phyloP scores from a whole-genome alignment of 1,139 yeast genomes.

The Blastobotrys elegans region DNA sequence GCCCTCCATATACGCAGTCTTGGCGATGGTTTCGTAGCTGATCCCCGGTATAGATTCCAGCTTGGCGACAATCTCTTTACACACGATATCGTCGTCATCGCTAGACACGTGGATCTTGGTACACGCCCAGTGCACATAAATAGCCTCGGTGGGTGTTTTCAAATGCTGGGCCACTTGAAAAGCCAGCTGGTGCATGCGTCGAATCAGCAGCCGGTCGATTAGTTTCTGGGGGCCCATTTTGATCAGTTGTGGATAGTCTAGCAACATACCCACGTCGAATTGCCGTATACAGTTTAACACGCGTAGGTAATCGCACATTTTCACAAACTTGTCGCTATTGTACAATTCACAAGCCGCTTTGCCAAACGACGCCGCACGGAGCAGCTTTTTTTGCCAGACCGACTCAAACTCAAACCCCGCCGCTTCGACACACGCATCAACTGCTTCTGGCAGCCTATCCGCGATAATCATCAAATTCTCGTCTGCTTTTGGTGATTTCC shows the following conservation, averaged over 20 bases:
- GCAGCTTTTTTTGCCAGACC: constrained; percentile 70
- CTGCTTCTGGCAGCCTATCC: constrained; percentile 53
- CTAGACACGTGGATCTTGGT: constrained; percentile 53
- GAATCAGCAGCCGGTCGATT: constrained; percentile 52
- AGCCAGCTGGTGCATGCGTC: constrained; percentile 61
- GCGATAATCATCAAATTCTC: constrained; percentile 60
- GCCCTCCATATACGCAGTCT: constrained; percentile 80
- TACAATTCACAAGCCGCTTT: constrained; percentile 58
- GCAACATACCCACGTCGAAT: constrained; percentile 59
- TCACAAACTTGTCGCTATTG: constrained; percentile 58
- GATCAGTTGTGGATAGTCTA: constrained; percentile 52
- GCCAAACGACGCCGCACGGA: constrained; percentile 84
- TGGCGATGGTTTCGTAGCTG: constrained; percentile 61
- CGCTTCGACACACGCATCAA: constrained; percentile 66
- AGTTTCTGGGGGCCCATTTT: constrained; percentile 43
- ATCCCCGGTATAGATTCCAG: constrained; percentile 40
- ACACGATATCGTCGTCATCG: constrained; percentile 56
- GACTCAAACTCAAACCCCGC: constrained; percentile 75
- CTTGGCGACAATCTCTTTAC: constrained; percentile 45
- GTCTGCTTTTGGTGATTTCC: constrained; percentile 77
- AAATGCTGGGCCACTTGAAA: constrained; percentile 55
- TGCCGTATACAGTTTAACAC: constrained; percentile 66
- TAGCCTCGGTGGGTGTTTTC: constrained; percentile 47
- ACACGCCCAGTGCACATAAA: constrained; percentile 81
- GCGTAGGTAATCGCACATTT: constrained; percentile 54